Percentiles rank a stretch among this genome's conserved stretches.
Conservation (phyloP, 371 early-diverging fungal genomes). For the Synchytrium microbalum region DNA sequence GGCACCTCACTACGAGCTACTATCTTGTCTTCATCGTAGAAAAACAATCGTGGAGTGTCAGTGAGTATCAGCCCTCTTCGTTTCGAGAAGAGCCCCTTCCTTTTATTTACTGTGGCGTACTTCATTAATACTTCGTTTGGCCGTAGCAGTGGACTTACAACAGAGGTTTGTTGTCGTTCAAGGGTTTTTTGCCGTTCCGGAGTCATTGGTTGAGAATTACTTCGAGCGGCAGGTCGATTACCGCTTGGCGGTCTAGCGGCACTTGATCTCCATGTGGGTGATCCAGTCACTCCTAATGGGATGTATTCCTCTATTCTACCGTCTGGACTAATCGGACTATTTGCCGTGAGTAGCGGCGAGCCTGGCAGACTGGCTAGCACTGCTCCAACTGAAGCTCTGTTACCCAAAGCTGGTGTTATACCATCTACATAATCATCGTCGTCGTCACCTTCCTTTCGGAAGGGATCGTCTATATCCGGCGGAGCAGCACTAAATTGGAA, state of each 20-base stretch:
- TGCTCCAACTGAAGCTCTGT: conserved; percentile 8
- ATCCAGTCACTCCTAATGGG: no score
- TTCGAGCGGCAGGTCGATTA: no score
- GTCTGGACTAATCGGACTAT: no score
- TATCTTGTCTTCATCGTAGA: conserved; percentile 52
- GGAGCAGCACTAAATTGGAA: no score
- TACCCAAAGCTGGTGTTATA: conserved; percentile 8
- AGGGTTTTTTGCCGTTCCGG: no score
- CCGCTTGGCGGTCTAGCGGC: no score
- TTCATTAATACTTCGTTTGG: conserved; percentile 56
- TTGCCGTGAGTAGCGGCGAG: no score
- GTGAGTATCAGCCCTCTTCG: conserved; percentile 58
- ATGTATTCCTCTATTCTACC: no score
- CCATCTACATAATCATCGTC: conserved; percentile 2
- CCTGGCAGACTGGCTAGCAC: no score
- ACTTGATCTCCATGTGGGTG: no score
- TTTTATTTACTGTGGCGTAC: conserved; percentile 48
- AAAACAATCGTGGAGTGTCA: conserved; percentile 58
- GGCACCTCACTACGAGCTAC: conserved; percentile 47
- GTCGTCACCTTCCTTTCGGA: conserved; percentile 3
- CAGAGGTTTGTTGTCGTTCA: neutral
- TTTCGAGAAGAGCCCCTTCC: conserved; percentile 41
- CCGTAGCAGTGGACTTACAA: conserved; percentile 33
- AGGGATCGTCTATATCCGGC: conserved; percentile 9
- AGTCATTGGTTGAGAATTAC: no score